Evolutionary conservation across 2,329 filamentous ascomycete species (phyloP).

Genomic region (Didymella exigua): DNA sequence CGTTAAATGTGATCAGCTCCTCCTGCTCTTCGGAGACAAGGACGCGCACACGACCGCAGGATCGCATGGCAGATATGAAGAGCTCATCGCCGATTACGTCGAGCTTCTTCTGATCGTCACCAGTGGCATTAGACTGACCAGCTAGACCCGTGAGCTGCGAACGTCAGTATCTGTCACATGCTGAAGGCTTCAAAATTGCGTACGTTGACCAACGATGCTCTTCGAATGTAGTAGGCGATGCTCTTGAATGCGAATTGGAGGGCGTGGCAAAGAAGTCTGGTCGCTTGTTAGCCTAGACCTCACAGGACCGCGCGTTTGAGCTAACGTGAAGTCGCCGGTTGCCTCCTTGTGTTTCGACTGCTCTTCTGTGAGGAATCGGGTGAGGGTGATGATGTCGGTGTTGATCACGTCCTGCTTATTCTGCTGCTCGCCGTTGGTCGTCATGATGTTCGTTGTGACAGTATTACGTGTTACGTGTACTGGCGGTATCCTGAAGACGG

Average conservation of each 20-base stretch:
- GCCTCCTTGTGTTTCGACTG: slow-evolving; percentile 92
- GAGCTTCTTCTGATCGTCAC: slow-evolving; percentile 99
- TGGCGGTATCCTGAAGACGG: background rate
- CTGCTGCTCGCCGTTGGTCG: slow-evolving; percentile 51
- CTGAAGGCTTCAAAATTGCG: slow-evolving; percentile 6
- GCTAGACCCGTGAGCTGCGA: slow-evolving; percentile 82
- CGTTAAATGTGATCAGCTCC: slow-evolving; percentile 82
- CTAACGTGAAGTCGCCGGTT: slow-evolving; percentile 95
- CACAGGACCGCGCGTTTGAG: background rate
- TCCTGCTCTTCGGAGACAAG: slow-evolving; percentile 99
- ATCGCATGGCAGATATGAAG: slow-evolving; percentile 94
- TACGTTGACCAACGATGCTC: slow-evolving; percentile 87
- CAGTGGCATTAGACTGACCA: slow-evolving; percentile 91
- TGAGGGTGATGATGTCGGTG: slow-evolving; percentile 94
- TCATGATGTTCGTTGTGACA: slow-evolving; percentile 36
- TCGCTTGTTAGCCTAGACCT: background rate
- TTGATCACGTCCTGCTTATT: slow-evolving; percentile 77
- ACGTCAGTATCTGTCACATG: slow-evolving; percentile 19
- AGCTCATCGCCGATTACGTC: slow-evolving; percentile 99
- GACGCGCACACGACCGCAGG: slow-evolving; percentile 85
- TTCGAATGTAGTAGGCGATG: slow-evolving; percentile 98
- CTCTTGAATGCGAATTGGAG: slow-evolving; percentile 99
- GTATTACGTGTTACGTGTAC: background rate
- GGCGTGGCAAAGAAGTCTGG: slow-evolving; percentile 90
- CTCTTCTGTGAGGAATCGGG: slow-evolving; percentile 94